These are phyloP conservation scores for Wickerhamiella cacticola DNA, from an alignment of 805 yeast genomes.

Conservation along the genomic window DNA sequence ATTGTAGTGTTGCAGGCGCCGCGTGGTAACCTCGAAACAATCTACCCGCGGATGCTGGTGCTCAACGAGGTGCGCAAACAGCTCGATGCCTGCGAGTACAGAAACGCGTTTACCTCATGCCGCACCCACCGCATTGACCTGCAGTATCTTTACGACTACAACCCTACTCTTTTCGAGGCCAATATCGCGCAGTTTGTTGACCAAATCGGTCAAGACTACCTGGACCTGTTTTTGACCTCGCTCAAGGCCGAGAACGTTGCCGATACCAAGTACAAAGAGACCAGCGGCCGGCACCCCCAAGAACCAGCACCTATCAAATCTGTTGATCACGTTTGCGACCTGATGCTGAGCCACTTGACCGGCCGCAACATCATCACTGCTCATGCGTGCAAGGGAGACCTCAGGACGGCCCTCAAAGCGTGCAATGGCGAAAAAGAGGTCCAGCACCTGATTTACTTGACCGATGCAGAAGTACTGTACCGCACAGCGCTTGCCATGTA, in stretches of 20 bases:
- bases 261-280: slow-evolving; percentile 68
- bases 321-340: slow-evolving; percentile 66
- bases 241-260: slow-evolving; percentile 79
- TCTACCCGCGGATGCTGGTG: slow-evolving; percentile 86
- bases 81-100: slow-evolving; percentile 47
- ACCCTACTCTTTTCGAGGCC: slow-evolving; percentile 52
- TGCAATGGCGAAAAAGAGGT: slow-evolving; percentile 55
- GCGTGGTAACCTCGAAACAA: slow-evolving; percentile 90
- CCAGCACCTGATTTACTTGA: slow-evolving; percentile 77
- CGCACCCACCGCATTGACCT: slow-evolving; percentile 84
- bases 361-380: slow-evolving; percentile 62
- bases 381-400: slow-evolving; percentile 72
- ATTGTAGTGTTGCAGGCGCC: slow-evolving; percentile 85
- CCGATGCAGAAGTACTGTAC: slow-evolving; percentile 77
- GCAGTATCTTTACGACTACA: slow-evolving; percentile 81
- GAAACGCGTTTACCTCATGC: slow-evolving; percentile 69
- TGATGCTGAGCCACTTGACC: slow-evolving; percentile 36
- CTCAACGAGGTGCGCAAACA: slow-evolving; percentile 65
- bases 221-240: slow-evolving; percentile 80
- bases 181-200: slow-evolving; percentile 57
- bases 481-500: slow-evolving; percentile 69
- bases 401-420: slow-evolving; percentile 57
- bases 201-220: slow-evolving; percentile 55
- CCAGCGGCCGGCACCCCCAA: slow-evolving; percentile 26
- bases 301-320: slow-evolving; percentile 24